Percentiles rank a stretch among this genome's conserved stretches.
phyloP scores from a whole-genome alignment of 495 filamentous ascomycete genomes.

The Amphirosellinia nigrospora region DNA sequence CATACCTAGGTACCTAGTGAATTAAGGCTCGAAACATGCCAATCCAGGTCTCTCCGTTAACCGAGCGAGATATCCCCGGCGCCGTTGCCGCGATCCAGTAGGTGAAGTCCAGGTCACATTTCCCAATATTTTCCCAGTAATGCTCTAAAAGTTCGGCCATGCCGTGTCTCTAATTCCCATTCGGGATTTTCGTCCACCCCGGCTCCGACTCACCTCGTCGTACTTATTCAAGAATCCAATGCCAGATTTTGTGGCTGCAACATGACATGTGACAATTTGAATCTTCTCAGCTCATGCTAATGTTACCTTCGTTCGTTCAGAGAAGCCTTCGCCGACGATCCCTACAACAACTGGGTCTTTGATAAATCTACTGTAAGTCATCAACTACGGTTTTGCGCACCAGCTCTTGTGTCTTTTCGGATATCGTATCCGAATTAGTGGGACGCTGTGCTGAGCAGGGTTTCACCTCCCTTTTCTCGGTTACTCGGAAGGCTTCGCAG shows the following conservation, averaged over 20 bases:
- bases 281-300: conserved; percentile 17
- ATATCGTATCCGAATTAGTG: not conserved
- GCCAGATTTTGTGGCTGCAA: not conserved
- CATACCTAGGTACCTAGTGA: not conserved
- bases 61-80: conserved; percentile 64
- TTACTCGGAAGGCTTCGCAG: conserved; percentile 13
- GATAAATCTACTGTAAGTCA: conserved; percentile 58
- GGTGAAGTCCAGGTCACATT: conserved; percentile 19
- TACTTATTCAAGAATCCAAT: not conserved
- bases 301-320: conserved; percentile 45
- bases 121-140: not conserved
- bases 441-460: not conserved
- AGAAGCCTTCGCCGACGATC: conserved; percentile 68
- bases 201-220: not conserved
- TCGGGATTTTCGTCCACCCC: not conserved
- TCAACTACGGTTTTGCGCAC: not conserved
- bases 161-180: not conserved
- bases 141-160: not conserved
- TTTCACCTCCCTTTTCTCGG: not conserved
- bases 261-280: not conserved
- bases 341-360: conserved; percentile 69
- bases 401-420: conserved; percentile 26
- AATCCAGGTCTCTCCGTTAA: conserved; percentile 61
- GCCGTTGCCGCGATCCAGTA: conserved; percentile 57
- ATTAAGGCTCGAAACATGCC: conserved; percentile 49